A percentile compares a stretch with the other conserved stretches of the same genome.
These are phyloP conservation scores for Huntiella abstrusa DNA, from an alignment of 2,329 filamentous ascomycete genomes.

Conservation along the genomic window DNA sequence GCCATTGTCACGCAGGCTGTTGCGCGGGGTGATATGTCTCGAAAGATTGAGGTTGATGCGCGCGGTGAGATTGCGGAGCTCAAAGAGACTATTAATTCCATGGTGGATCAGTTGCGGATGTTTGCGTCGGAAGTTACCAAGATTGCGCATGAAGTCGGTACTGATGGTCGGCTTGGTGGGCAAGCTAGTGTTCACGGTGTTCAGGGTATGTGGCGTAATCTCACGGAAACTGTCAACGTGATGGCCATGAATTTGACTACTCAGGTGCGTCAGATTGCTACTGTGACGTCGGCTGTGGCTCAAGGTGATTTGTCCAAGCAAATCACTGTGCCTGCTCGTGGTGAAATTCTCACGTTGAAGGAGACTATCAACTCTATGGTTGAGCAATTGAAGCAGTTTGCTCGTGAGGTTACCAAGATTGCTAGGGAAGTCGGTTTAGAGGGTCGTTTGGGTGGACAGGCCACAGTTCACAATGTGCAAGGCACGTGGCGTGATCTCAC, in stretches of 20 bases:
- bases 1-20: slow-evolving; percentile 70
- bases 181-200: slow-evolving; percentile 71
- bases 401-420: slow-evolving; percentile 89
- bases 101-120: slow-evolving; percentile 70
- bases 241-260: slow-evolving; percentile 79
- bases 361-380: slow-evolving; percentile 99
- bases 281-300: slow-evolving; percentile 52
- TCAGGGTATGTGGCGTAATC: slow-evolving; percentile 75
- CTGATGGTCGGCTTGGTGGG: slow-evolving; percentile 64
- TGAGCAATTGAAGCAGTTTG: slow-evolving; percentile 90
- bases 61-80: slow-evolving; percentile 67
- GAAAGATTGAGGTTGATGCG: slow-evolving; percentile 67
- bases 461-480: slow-evolving; percentile 87
- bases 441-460: slow-evolving; percentile 81
- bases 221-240: slow-evolving; percentile 71
- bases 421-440: slow-evolving; percentile 94
- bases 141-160: slow-evolving; percentile 68
- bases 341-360: slow-evolving; percentile 86
- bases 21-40: slow-evolving; percentile 63
- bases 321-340: slow-evolving; percentile 80
- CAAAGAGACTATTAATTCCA: slow-evolving; percentile 75
- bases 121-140: slow-evolving; percentile 72
- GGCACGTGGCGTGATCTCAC: slow-evolving; percentile 95
- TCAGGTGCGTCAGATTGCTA: slow-evolving; percentile 87
- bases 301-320: slow-evolving; percentile 90